A percentile compares a stretch with the other conserved stretches of the same genome.
phyloP scores from a whole-genome alignment of 2,329 filamentous ascomycete species.

The Ceratocystis variospora region DNA sequence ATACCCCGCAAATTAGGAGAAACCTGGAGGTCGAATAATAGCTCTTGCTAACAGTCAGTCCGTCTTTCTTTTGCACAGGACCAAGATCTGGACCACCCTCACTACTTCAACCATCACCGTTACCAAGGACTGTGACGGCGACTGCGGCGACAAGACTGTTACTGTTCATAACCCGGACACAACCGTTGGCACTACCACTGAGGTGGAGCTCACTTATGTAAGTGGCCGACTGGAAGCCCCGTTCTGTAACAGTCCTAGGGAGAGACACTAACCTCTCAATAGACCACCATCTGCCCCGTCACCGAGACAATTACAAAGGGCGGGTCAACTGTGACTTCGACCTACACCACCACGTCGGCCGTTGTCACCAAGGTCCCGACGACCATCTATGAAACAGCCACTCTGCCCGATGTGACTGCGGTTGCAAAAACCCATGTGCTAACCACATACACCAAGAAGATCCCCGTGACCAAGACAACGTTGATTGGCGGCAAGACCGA shows the following conservation, averaged over 20 bases:
- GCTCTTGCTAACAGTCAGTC: not conserved
- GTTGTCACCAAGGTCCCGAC: constrained; percentile 9
- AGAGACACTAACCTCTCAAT: constrained; percentile 4
- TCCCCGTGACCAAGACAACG: constrained; percentile 11
- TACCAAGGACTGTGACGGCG: constrained; percentile 7
- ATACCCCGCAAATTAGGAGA: no score
- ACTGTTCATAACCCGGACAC: constrained; percentile 8
- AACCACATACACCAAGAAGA: constrained; percentile 11
- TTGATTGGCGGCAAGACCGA: constrained; percentile 7
- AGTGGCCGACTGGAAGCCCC: not conserved
- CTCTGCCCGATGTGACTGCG: constrained; percentile 10
- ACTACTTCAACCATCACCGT: constrained; percentile 14
- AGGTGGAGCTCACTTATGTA: constrained; percentile 15
- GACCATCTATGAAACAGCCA: constrained; percentile 11
- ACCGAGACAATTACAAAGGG: constrained; percentile 18
- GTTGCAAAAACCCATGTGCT: not conserved
- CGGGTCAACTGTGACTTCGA: constrained; percentile 14
- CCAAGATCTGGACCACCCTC: constrained; percentile 7
- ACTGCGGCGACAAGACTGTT: constrained; percentile 12
- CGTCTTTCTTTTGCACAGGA: not conserved
- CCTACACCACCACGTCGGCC: constrained; percentile 16
- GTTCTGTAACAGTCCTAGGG: not conserved
- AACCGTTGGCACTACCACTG: constrained; percentile 13
- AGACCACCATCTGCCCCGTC: constrained; percentile 17
- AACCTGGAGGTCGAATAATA: not conserved